Percentiles rank a stretch among this genome's conserved stretches.
These are phyloP conservation scores for Fraxinus cuspidata DNA, from an alignment of 257 asterid species.

Conservation along the genomic window DNA sequence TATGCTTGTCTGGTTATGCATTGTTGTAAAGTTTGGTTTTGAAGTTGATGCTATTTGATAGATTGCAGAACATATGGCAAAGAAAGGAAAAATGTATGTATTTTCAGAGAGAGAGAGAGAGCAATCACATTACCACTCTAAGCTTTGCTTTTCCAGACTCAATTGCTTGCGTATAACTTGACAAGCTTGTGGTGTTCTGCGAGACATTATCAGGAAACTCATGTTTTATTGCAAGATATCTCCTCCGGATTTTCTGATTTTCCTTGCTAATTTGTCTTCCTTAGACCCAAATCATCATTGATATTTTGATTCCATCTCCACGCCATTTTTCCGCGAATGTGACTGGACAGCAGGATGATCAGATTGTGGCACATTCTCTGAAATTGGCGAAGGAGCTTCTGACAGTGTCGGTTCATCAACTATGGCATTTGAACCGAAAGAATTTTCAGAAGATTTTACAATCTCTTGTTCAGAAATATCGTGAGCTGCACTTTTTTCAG, in stretches of 20 bases:
- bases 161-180: slow-evolving; percentile 91
- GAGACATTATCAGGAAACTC: slow-evolving; percentile 68
- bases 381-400: not conserved
- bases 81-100: not conserved
- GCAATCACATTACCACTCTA: slow-evolving; percentile 28
- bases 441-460: slow-evolving; percentile 17
- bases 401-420: not conserved
- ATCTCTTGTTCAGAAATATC: slow-evolving; percentile 21
- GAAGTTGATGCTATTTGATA: not conserved
- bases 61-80: not conserved
- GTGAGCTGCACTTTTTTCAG: slow-evolving; percentile 25
- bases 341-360: slow-evolving; percentile 34
- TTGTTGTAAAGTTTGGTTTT: not conserved
- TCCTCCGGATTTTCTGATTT: slow-evolving; percentile 64
- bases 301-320: slow-evolving; percentile 28
- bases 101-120: not conserved
- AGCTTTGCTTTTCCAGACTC: slow-evolving; percentile 95
- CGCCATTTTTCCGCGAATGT: slow-evolving; percentile 47
- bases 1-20: not conserved
- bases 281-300: slow-evolving; percentile 48
- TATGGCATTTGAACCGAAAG: not conserved
- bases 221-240: slow-evolving; percentile 71
- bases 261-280: slow-evolving; percentile 59
- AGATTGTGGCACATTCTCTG: not conserved
- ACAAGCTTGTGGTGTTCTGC: slow-evolving; percentile 64